Evolutionary conservation across 371 early-diverging fungal species (phyloP).

Genomic region (Vairimorpha ceranae): DNA sequence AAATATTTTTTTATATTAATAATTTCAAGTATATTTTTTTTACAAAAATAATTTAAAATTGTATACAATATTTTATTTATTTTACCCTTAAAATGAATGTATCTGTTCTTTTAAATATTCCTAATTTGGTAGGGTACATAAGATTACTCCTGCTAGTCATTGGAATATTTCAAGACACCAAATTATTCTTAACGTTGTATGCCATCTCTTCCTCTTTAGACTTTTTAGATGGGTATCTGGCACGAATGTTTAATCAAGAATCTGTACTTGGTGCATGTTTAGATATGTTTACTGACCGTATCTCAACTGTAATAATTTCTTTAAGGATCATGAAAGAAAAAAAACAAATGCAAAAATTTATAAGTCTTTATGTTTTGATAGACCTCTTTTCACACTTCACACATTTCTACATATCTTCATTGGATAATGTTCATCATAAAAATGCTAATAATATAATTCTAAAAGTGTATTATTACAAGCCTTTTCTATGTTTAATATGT

Average conservation of each 20-base stretch:
- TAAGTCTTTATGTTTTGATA: slow-evolving; percentile 21
- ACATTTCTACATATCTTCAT: slow-evolving; percentile 12
- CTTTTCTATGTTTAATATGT: slow-evolving; percentile 28
- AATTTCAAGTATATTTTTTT: no score
- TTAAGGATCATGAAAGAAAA: slow-evolving; percentile 9
- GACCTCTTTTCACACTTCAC: slow-evolving; percentile 43
- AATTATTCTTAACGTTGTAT: slow-evolving; percentile 64
- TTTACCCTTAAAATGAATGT: slow-evolving; percentile 21
- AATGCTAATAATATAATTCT: slow-evolving; percentile 4
- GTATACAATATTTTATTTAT: no score
- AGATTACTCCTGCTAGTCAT: slow-evolving; percentile 34
- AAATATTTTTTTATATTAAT: no score
- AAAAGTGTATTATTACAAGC: slow-evolving; percentile 38
- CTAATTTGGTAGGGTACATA: slow-evolving; percentile 49
- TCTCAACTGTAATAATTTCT: slow-evolving; percentile 36
- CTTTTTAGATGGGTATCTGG: slow-evolving; percentile 83
- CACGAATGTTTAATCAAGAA: slow-evolving; percentile 79
- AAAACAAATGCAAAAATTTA: not conserved
- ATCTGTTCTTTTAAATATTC: slow-evolving; percentile 38
- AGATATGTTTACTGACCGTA: slow-evolving; percentile 56
- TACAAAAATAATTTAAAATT: no score
- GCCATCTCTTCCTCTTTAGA: slow-evolving; percentile 78
- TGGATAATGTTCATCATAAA: slow-evolving; percentile 32
- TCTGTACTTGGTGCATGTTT: slow-evolving; percentile 46
- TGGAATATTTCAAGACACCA: not conserved